Conservation (phyloP, 176 grass and related monocot genomes). For the Oryza glaberrima region DNA sequence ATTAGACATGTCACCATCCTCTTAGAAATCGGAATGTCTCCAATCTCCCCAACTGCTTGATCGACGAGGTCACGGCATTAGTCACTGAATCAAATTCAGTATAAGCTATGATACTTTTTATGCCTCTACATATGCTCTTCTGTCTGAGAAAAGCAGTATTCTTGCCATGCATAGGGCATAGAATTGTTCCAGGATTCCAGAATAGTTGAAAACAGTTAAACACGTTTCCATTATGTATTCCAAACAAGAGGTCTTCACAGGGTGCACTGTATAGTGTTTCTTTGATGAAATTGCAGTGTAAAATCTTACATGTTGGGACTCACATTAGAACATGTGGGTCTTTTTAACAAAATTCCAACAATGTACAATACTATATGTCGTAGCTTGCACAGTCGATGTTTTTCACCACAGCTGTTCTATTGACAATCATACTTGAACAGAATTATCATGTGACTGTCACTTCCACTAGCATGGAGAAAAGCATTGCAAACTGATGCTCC, state of each 20-base stretch:
- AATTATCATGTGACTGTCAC: background rate
- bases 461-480: conserved; percentile 12
- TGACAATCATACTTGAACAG: background rate
- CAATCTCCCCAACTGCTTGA: background rate
- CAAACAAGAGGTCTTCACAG: background rate
- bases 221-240: background rate
- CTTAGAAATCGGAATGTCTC: conserved; percentile 33
- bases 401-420: background rate
- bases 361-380: background rate
- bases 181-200: background rate
- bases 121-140: background rate
- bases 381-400: background rate
- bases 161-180: background rate
- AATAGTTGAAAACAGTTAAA: background rate
- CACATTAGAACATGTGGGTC: background rate
- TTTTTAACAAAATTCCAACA: background rate
- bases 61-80: background rate
- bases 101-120: background rate
- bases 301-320: background rate
- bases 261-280: background rate
- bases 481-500: conserved; percentile 33
- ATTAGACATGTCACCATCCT: conserved; percentile 6
- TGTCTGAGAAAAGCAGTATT: background rate
- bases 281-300: background rate
- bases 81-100: background rate